phyloP scores from a whole-genome alignment of 768 basidiomycete species.

The Hygrophorus russula region DNA sequence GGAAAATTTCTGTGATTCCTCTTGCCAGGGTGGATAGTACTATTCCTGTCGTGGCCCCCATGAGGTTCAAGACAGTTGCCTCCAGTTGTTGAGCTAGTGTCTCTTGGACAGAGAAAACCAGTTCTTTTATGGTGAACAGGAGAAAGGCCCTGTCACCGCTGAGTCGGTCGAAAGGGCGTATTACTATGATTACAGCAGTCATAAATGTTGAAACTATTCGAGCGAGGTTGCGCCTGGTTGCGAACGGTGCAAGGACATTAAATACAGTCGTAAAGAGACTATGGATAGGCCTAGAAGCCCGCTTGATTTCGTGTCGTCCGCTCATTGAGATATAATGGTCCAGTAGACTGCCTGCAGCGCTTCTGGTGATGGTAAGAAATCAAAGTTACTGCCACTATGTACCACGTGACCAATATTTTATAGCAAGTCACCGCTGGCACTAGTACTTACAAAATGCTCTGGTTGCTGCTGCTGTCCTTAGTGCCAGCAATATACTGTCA shows the following conservation, averaged over 20 bases:
- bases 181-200: constrained; percentile 25
- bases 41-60: constrained; percentile 29
- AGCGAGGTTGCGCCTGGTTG: constrained; percentile 13
- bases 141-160: constrained; percentile 30
- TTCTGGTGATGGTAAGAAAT: no score
- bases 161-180: constrained; percentile 26
- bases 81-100: constrained; percentile 38
- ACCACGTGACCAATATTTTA: no score
- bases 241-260: constrained; percentile 2
- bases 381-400: no score
- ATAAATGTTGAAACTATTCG: constrained; percentile 32
- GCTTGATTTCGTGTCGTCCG: no score
- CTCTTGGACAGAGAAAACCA: constrained; percentile 35
- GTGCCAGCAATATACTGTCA: constrained; percentile 25
- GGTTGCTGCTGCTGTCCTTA: constrained; percentile 36
- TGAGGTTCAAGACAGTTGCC: constrained; percentile 28
- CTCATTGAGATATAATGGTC: no score
- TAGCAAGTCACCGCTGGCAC: background rate
- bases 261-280: no score
- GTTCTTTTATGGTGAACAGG: constrained; percentile 29
- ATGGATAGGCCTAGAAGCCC: no score
- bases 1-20: constrained; percentile 11
- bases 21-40: constrained; percentile 16
- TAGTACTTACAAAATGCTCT: constrained; percentile 28
- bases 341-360: no score